Evolutionary conservation across 768 basidiomycete genomes (phyloP), one percentile per base, ranked within the genome.

Genomic region (Rubroboletus pulcherrimus): DNA sequence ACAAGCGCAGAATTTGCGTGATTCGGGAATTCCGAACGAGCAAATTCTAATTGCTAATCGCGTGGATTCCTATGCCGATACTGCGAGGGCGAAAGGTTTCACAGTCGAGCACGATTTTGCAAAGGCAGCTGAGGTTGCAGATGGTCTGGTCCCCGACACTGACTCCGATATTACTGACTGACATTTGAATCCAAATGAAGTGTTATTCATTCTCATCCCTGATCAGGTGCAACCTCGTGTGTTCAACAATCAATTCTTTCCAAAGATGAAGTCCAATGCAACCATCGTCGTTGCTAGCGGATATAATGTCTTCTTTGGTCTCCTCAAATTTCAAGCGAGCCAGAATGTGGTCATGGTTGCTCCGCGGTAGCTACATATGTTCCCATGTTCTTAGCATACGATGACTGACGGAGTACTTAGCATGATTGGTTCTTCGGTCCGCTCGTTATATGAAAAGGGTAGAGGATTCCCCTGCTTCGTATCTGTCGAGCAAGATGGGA

Each of bases 281-380:
- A 74, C 77, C 9, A 76, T 85, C 51, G 80, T 84, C 11, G 76
- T 86, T 48, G 84, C 84, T 41, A 83, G 82, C 53, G 84, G 84
- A 34, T 85, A 85, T 61, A 85, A 86, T 54, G 82, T 85, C 34
- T 83, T 82, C 67, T 85, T 73, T 73, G 81, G 81, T 58, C 73
- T 84, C 19, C 71, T 85, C 26, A 68, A 81, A 34, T 83, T 85
- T 66, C 74, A 74, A 49, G 68, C 77, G 1, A 68, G 72, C 19
- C 83, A 84, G 61, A 77, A 84, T 63, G 81, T 85, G 29, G 78
- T 84, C 26, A 86, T 85, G 84, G 84, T 86, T 47, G 84, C 83
- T 17, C 84, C 84, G 12, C 76, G 84, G 83, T 47, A 49, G 29
- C 57, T 58, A 29, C 19, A 49, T 5, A 33, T 30, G 14, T 46